Percentiles rank a stretch among this genome's conserved stretches.
Evolutionary conservation across 2,329 filamentous ascomycete species (phyloP).

Genomic region (Fusarium compactum): DNA sequence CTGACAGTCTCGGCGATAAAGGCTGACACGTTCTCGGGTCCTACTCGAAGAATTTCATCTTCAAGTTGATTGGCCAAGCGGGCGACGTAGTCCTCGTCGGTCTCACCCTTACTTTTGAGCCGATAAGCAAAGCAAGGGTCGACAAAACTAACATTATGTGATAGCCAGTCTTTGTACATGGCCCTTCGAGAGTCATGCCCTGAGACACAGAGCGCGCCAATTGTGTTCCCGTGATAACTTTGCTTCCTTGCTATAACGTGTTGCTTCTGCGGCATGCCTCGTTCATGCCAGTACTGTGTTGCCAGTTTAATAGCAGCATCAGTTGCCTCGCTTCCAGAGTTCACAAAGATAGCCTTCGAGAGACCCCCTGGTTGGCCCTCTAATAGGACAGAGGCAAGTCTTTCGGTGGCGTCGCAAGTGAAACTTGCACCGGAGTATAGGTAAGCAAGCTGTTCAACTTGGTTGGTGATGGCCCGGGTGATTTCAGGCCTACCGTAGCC

Average conservation of each 20-base stretch:
- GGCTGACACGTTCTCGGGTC: not conserved
- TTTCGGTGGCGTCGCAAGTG: conserved; percentile 44
- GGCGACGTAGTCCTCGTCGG: not conserved
- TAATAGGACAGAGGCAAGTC: conserved; percentile 47
- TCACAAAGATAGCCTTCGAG: conserved; percentile 7
- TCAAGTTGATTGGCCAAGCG: conserved; percentile 1
- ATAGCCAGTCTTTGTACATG: conserved; percentile 32
- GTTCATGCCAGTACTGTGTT: conserved; percentile 56
- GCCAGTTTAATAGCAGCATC: conserved; percentile 5
- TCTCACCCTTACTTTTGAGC: conserved; percentile 42
- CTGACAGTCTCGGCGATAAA: conserved; percentile 19
- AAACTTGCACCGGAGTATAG: conserved; percentile 35
- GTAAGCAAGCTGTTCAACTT: conserved; percentile 22
- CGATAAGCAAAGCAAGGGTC: conserved; percentile 39
- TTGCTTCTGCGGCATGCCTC: conserved; percentile 51
- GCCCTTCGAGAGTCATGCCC: conserved; percentile 24
- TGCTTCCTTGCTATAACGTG: conserved; percentile 58
- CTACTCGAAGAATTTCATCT: not conserved
- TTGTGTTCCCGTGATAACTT: conserved; percentile 64
- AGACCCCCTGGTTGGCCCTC: conserved; percentile 19
- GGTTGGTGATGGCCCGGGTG: not conserved
- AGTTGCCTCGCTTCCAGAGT: conserved; percentile 9
- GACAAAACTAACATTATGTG: conserved; percentile 41
- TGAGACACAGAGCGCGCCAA: conserved; percentile 59
- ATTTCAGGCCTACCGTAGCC: conserved; percentile 1